phyloP scores from a whole-genome alignment of 345 rosid species.

The Sisymbrium irio region DNA sequence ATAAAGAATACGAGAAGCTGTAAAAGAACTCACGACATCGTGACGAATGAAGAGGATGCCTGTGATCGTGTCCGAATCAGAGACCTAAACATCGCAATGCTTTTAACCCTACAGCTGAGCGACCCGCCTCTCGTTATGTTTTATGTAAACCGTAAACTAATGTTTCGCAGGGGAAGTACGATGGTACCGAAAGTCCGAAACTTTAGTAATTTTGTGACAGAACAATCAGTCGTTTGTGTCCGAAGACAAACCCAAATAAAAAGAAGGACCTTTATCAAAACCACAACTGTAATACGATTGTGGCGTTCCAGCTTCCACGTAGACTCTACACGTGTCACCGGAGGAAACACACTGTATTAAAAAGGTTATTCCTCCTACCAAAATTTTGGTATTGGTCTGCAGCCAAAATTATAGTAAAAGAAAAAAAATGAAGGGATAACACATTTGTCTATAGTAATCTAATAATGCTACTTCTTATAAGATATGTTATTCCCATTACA shows the following conservation, averaged over 20 bases:
- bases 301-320: constrained; percentile 33
- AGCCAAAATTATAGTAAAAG: too few relatives aligned
- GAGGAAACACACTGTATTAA: not conserved
- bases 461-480: not conserved
- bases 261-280: not conserved
- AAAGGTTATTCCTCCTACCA: too few relatives aligned
- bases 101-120: not conserved
- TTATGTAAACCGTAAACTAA: not conserved
- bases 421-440: too few relatives aligned
- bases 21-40: constrained; percentile 33
- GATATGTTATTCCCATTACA: not conserved
- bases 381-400: too few relatives aligned
- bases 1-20: not conserved
- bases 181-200: too few relatives aligned
- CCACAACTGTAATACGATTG: not conserved
- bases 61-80: constrained; percentile 34
- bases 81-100: constrained; percentile 29
- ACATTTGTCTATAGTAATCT: too few relatives aligned
- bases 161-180: not conserved
- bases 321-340: constrained; percentile 20
- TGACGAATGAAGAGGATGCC: constrained; percentile 18
- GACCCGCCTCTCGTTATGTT: not conserved
- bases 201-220: too few relatives aligned
- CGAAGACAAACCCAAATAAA: not conserved
- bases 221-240: not conserved